phyloP scores from a whole-genome alignment of 2,329 filamentous ascomycete species.

The Penicillium psychrosexuale region DNA sequence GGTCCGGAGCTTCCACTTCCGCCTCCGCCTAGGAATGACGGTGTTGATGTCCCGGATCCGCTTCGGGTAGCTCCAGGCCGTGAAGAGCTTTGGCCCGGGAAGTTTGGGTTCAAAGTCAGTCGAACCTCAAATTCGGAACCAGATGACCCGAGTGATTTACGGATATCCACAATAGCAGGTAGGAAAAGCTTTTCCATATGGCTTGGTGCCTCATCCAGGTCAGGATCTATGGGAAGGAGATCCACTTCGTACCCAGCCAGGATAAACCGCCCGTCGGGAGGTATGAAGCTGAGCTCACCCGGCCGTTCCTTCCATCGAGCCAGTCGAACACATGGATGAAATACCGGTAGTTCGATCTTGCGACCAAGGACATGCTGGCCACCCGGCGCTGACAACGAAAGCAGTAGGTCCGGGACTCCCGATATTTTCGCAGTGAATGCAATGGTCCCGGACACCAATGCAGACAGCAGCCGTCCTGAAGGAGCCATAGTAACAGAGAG shows the following conservation, averaged over 20 bases:
- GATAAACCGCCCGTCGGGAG: constrained; percentile 90
- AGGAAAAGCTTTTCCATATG: constrained; percentile 67
- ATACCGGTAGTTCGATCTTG: constrained; percentile 83
- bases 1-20: constrained; percentile 58
- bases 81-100: constrained; percentile 49
- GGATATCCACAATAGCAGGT: constrained; percentile 77
- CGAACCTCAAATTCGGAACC: constrained; percentile 89
- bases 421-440: constrained; percentile 95
- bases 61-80: constrained; percentile 38
- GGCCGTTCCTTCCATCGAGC: constrained; percentile 86
- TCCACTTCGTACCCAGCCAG: constrained; percentile 94
- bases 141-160: constrained; percentile 68
- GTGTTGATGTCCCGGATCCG: constrained; percentile 48
- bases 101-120: constrained; percentile 66
- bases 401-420: constrained; percentile 82
- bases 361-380: constrained; percentile 72
- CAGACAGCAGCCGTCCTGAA: constrained; percentile 80
- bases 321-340: constrained; percentile 90
- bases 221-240: constrained; percentile 68
- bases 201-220: constrained; percentile 54
- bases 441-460: constrained; percentile 86
- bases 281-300: constrained; percentile 91
- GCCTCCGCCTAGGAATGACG: constrained; percentile 51
- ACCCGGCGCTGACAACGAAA: constrained; percentile 75
- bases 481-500: constrained; percentile 84